Base-by-base conservation (phyloP, 805 yeast species). In the Hanseniaspora nectarophila region DNA sequence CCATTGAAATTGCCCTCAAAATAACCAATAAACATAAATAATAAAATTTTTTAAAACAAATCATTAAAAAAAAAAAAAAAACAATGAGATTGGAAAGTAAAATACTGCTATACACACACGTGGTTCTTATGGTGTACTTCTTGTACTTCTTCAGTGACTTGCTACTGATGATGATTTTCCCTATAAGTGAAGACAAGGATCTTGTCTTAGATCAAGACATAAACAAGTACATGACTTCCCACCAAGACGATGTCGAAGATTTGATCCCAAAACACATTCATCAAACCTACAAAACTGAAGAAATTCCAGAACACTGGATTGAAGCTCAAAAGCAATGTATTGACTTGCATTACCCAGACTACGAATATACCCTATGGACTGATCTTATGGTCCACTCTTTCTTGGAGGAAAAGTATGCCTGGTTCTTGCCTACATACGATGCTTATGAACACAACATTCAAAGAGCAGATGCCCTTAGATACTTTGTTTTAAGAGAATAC, bases 381-480 rank as follows among this genome's bases (percentile, higher is more conserved):
- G 96, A 88, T 66, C 83, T 77, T 46, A 79, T 75, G 80, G 75
- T 95, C 8, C 72, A 85, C 51, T 80, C 81, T 44, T 89, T 89
- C 61, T 85, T 89, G 55, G 72, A 76, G 26, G 81, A 81, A 60
- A 76, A 85, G 57, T 89, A 81, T 63, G 83, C 90, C 1, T 89
- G 96, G 96, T 89, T 88, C 63, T 67, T 88, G 52, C 66, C 73
- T 9, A 82, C 90, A 1, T 89, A 82, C 73, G 90, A 85, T 60
- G 65, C 73, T 24, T 89, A 89, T 62, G 76, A 74, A 39, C 87
- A 80, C 62, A 87, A 89, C 13, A 89, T 89, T 57, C 80, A 86
- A 70, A 71, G 97, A 54, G 96, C 95, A 1, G 96, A 89, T 61
- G 92, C 86, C 6, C 84, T 89, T 45, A 74, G 96, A 57, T 89